Base-by-base conservation (phyloP, 1,139 yeast species). In the Suhomyces yuchorum region DNA sequence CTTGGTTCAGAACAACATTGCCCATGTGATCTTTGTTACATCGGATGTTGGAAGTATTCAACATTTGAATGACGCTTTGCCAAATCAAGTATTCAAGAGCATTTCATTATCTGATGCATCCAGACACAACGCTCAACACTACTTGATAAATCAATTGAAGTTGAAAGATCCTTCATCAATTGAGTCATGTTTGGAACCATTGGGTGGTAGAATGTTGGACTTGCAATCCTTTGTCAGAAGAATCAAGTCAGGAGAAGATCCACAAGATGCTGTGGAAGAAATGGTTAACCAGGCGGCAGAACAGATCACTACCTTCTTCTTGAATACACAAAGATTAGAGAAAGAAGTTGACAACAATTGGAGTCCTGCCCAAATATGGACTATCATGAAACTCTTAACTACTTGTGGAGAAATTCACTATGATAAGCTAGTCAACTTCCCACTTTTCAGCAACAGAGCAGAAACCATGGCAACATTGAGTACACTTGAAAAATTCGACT, bases 151-250 rank as follows among this genome's bases (percentile, higher is more conserved):
- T 44, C 93, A 87, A 52, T 67, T 88, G 42, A 57, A 55, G 35
- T 57, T 61, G 46, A 58, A 57, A n/a, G 60, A 60, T 44, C 50
- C 51, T 34, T 51, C 58, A 2, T 68, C 70, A 7, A 69, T 88
- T 35, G 86, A 84, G 33, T 64, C 69, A 2, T 80, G 86, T 34
- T 69, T 92, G 43, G 81, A 71, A 22, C 96, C 96, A 8, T 68
- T 93, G 26, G 99, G 99, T 11, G 99, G 99, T 37, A 81, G 99
- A 55, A 87, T 93, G 92, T 77, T 92, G 47, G 99, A 93, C 63
- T 75, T 93, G 48, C 97, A 93, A 66, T 85, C 96, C 17, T 90
- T 90, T 67, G 87, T 87, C 0, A 81, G 98, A 59, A 85, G 98
- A 46, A 79, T 93, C 19, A 85, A 84, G 57, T 82, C 93, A 0